phyloP scores from a whole-genome alignment of 306 rosid genomes.

The Cotoneaster glaucophyllus region DNA sequence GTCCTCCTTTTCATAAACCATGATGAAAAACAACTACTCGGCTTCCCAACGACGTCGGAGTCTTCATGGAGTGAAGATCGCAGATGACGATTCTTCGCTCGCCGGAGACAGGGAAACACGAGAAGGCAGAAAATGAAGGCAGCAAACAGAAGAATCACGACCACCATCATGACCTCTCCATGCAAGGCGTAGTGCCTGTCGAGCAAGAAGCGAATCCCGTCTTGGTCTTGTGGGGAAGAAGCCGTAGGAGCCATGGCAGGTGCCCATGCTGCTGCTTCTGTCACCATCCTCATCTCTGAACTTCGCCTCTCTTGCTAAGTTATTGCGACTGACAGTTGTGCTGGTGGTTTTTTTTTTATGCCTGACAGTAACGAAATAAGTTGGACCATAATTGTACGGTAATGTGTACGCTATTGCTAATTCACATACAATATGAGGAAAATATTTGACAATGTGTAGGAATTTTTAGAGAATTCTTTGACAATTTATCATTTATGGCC shows the following conservation, averaged over 20 bases:
- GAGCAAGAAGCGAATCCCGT: constrained; percentile 23
- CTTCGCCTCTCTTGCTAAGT: not conserved
- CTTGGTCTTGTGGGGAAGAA: not conserved
- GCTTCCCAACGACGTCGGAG: not conserved
- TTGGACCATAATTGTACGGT: too few relatives aligned
- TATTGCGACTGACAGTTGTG: not conserved
- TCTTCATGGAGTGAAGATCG: not conserved
- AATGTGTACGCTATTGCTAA: too few relatives aligned
- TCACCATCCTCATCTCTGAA: not conserved
- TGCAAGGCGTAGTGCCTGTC: constrained; percentile 43
- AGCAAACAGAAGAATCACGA: constrained; percentile 25
- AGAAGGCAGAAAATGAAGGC: constrained; percentile 29
- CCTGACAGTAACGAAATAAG: not conserved
- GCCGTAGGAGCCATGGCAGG: constrained; percentile 20
- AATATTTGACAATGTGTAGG: too few relatives aligned
- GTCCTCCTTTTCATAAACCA: not conserved
- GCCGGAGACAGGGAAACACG: constrained; percentile 24
- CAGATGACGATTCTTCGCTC: not conserved
- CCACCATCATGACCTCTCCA: constrained; percentile 39
- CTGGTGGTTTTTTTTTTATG: too few relatives aligned
- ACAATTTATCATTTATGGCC: too few relatives aligned
- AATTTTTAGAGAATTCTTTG: too few relatives aligned
- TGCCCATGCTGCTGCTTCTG: not conserved
- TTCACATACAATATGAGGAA: too few relatives aligned
- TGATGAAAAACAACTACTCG: not conserved